A percentile compares a stretch with the other conserved stretches of the same genome.
phyloP scores from a whole-genome alignment of 148 eudicot species.

The Vaccinium macrocarpon region DNA sequence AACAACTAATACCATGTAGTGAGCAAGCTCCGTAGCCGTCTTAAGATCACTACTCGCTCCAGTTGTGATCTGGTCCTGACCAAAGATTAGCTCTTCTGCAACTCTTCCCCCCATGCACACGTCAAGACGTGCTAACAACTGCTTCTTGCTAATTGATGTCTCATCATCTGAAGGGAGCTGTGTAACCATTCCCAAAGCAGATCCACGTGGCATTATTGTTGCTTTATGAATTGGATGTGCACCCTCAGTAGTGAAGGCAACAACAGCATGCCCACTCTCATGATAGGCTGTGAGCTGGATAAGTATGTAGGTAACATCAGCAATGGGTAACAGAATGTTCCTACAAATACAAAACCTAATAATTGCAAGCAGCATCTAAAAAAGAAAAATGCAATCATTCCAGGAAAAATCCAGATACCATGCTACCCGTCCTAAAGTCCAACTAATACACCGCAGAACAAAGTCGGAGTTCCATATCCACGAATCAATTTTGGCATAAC shows the following conservation, averaged over 20 bases:
- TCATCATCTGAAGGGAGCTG: slow-evolving; percentile 94
- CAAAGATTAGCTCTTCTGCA: slow-evolving; percentile 97
- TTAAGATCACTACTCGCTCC: slow-evolving; percentile 95
- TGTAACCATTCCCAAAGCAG: slow-evolving; percentile 96
- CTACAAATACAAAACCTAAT: not conserved
- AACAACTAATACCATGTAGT: slow-evolving; percentile 66
- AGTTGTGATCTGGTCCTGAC: slow-evolving; percentile 83
- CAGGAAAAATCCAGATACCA: not conserved
- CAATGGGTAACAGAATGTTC: not conserved
- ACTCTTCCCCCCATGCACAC: slow-evolving; percentile 99
- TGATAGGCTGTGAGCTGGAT: slow-evolving; percentile 95
- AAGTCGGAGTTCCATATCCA: not conserved
- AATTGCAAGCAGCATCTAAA: not conserved
- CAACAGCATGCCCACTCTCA: slow-evolving; percentile 98
- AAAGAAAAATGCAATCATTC: not conserved
- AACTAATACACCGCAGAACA: not conserved
- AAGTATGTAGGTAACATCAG: not conserved
- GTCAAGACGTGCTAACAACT: slow-evolving; percentile 94
- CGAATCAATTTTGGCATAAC: not conserved
- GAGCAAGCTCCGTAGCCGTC: slow-evolving; percentile 91
- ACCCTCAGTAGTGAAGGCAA: slow-evolving; percentile 84
- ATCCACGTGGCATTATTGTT: slow-evolving; percentile 94
- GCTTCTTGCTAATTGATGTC: slow-evolving; percentile 86
- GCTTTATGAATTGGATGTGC: slow-evolving; percentile 99
- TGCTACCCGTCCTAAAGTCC: not conserved